These are phyloP conservation scores for Fraxinus anomala DNA, from an alignment of 257 asterid species.

Conservation along the genomic window DNA sequence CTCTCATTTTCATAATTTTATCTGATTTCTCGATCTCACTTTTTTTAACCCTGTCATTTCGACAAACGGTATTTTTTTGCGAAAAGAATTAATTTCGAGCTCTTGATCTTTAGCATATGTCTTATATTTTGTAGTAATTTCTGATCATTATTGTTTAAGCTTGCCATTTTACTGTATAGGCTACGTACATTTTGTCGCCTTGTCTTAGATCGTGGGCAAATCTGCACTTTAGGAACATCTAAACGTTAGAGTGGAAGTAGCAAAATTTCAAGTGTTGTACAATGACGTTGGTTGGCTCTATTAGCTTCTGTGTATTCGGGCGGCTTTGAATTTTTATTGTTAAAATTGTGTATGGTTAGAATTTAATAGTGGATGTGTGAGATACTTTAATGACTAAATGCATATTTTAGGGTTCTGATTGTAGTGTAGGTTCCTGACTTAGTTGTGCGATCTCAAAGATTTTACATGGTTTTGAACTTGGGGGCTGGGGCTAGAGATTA, in stretches of 20 bases:
- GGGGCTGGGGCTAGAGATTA: not conserved
- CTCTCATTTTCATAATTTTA: constrained; percentile 21
- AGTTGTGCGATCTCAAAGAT: not conserved
- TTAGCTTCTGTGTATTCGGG: not conserved
- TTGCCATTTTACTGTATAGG: constrained; percentile 6
- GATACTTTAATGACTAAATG: not conserved
- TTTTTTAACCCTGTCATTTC: constrained; percentile 28
- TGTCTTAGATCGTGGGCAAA: not conserved
- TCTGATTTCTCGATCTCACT: constrained; percentile 42
- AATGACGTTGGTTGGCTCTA: not conserved
- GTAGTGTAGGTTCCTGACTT: not conserved
- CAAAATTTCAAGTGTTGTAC: not conserved
- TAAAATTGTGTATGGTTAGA: not conserved
- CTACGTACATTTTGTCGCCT: not conserved
- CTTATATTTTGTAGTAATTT: constrained; percentile 3
- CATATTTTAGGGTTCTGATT: not conserved
- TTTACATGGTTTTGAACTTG: not conserved
- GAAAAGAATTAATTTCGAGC: constrained; percentile 6
- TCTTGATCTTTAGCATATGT: constrained; percentile 30
- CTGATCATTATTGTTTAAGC: constrained; percentile 38
- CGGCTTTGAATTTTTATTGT: not conserved
- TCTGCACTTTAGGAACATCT: constrained; percentile 9
- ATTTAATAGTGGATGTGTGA: not conserved
- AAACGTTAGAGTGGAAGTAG: constrained; percentile 11
- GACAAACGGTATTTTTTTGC: not conserved